phyloP scores from a whole-genome alignment of 2,329 filamentous ascomycete species.

The Metarhizium humberi region DNA sequence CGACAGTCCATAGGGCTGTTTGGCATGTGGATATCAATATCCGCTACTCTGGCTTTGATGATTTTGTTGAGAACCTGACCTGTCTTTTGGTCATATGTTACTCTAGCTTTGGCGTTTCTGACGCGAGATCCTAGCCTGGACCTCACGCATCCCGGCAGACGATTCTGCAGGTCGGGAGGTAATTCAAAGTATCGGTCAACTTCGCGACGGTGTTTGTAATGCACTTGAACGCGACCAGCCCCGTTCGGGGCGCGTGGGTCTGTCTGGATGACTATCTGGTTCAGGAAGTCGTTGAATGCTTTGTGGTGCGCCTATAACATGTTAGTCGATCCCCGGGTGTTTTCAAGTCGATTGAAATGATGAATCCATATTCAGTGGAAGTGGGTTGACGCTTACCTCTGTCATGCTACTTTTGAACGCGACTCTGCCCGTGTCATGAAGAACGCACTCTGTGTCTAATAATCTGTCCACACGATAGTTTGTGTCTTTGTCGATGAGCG shows the following conservation, averaged over 20 bases:
- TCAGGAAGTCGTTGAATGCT: conserved; percentile 75
- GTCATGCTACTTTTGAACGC: conserved; percentile 87
- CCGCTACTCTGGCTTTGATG: conserved; percentile 79
- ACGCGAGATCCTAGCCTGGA: conserved; percentile 42
- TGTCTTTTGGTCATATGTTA: conserved; percentile 68
- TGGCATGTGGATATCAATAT: conserved; percentile 82
- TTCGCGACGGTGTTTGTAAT: conserved; percentile 76
- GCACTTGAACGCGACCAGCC: conserved; percentile 49
- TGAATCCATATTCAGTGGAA: background rate
- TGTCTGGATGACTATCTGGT: conserved; percentile 53
- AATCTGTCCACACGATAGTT: conserved; percentile 59
- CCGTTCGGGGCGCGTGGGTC: conserved; percentile 41
- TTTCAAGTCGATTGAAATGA: background rate
- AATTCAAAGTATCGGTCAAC: conserved; percentile 78
- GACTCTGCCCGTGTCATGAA: conserved; percentile 51
- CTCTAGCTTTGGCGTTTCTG: conserved; percentile 40
- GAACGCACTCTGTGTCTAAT: conserved; percentile 60
- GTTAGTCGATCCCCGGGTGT: conserved; percentile 10
- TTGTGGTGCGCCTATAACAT: conserved; percentile 62
- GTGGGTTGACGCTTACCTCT: conserved; percentile 47
- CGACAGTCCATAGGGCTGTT: conserved; percentile 75
- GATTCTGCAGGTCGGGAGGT: conserved; percentile 45
- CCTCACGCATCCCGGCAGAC: conserved; percentile 56
- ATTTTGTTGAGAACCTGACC: conserved; percentile 68
- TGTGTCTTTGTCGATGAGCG: conserved; percentile 64